Evolutionary conservation across 163 green algal genomes (phyloP), one percentile per base, ranked within the genome.

Genomic region (Coccomyxa subellipsoidea): DNA sequence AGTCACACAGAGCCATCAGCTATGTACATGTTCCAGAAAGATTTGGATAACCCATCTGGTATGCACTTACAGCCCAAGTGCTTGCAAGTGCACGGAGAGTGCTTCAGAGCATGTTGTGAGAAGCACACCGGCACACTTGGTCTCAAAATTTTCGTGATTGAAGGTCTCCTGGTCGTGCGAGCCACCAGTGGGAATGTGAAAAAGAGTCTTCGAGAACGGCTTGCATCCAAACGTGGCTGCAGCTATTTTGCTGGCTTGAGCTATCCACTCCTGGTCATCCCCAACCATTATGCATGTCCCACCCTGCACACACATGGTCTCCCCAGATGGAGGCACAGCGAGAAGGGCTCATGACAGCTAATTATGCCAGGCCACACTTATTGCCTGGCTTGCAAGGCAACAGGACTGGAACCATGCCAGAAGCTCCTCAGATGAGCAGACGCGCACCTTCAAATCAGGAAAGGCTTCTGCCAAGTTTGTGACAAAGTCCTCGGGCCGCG

Each of bases 201-300:
- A 73, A 18, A 73, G 66, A 18, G 66, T 73, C 27, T 73, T 73
- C 27, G 36, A 78, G 10, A 59, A 78, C 31, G 31, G 27, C 36
- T 78, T 47, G 72, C 72, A 78, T 9, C 72, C 72, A 31, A 53
- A 27, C 31, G 29, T 53, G 36, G 36, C 37, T 23, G 27, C 72
- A 4, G 37, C 72, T 32, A 78, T 78, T 31, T 53, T 34, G 29
- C 36, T 34, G 12, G 37, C 36, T 25, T 78, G 29, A 31, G 29
- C 25, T 18, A 59, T 78, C 72, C 36, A 53, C 31, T 78, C 31
- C 37, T 47, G 72, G 10, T 47, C 37, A 53, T 78, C 72, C 7
- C 72, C 72, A 47, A 78, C 72, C 37, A 78, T 78, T 15, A 78
- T 53, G 10, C 72, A 78, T 53, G 72, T 78, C 36, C 72, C 72